These are phyloP conservation scores for Candida glucosophila DNA, from an alignment of 1,139 yeast genomes.

Conservation along the genomic window DNA sequence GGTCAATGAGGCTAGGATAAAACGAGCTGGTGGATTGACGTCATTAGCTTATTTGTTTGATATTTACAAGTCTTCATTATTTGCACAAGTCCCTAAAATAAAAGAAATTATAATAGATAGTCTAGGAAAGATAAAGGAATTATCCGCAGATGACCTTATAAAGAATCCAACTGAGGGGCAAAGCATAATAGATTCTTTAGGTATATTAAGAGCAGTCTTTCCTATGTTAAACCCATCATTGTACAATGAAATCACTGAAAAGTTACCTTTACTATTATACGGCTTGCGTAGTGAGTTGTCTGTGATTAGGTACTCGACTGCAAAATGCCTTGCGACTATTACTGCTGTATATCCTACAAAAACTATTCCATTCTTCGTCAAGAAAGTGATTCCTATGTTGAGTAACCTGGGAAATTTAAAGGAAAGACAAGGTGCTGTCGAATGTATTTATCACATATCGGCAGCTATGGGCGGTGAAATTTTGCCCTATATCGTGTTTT, in stretches of 20 bases:
- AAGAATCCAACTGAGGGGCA: slow-evolving; percentile 59
- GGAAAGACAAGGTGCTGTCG: slow-evolving; percentile 91
- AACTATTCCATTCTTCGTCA: slow-evolving; percentile 77
- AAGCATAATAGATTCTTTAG: slow-evolving; percentile 76
- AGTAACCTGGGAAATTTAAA: slow-evolving; percentile 69
- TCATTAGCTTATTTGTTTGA: slow-evolving; percentile 53
- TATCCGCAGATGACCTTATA: slow-evolving; percentile 26
- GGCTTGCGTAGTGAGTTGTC: slow-evolving; percentile 66
- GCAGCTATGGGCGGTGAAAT: slow-evolving; percentile 81
- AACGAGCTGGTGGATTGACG: slow-evolving; percentile 74
- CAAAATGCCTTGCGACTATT: slow-evolving; percentile 80
- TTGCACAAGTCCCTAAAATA: slow-evolving; percentile 60
- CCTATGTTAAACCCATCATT: slow-evolving; percentile 51
- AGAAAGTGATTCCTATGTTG: slow-evolving; percentile 68
- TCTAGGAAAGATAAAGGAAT: slow-evolving; percentile 23
- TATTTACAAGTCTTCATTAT: slow-evolving; percentile 45
- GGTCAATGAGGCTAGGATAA: slow-evolving; percentile 66
- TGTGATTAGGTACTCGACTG: slow-evolving; percentile 82
- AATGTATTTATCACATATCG: slow-evolving; percentile 79
- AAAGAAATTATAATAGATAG: slow-evolving; percentile 63
- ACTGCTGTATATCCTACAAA: slow-evolving; percentile 66
- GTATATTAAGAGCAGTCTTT: slow-evolving; percentile 67
- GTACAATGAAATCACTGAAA: slow-evolving; percentile 38
- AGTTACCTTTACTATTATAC: slow-evolving; percentile 42
- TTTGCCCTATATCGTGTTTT: slow-evolving; percentile 88